Evolutionary conservation across 352 stramenopile species (phyloP).

Genomic region (Phytopythium litorale): DNA sequence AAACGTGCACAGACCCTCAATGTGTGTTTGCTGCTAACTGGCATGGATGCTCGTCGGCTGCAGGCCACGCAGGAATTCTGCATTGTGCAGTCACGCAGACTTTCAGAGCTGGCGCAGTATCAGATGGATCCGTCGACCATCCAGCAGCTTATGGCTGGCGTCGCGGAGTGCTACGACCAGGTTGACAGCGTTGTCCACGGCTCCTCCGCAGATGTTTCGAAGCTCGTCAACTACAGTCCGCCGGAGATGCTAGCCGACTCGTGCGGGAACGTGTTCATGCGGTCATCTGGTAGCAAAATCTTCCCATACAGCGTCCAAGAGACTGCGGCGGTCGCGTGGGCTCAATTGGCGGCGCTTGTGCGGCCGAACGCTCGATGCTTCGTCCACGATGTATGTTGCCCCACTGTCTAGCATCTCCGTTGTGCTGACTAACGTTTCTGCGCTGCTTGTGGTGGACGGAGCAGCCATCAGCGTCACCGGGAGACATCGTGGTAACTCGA

Average conservation of each 20-base stretch:
- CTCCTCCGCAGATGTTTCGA: neutral
- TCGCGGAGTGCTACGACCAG: neutral
- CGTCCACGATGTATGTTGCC: neutral
- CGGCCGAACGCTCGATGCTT: constrained; percentile 5
- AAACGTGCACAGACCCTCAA: no score
- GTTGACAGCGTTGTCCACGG: neutral
- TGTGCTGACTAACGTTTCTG: no score
- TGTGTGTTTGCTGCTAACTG: no score
- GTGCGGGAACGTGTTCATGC: constrained; percentile 1
- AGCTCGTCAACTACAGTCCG: neutral
- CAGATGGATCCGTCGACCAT: neutral
- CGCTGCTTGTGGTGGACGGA: no score
- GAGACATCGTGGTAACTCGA: neutral
- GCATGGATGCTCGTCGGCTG: neutral
- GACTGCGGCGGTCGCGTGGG: neutral
- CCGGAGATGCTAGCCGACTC: neutral
- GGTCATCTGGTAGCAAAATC: constrained; percentile 3
- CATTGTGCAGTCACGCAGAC: neutral
- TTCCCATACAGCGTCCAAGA: constrained; percentile 3
- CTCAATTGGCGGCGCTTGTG: neutral
- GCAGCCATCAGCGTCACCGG: neutral
- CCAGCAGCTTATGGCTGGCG: neutral
- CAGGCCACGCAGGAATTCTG: neutral
- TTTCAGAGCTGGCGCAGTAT: neutral
- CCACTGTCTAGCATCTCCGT: no score